Base-by-base conservation (phyloP, 805 yeast species). In the Vanderwaltozyma polyspora region DNA sequence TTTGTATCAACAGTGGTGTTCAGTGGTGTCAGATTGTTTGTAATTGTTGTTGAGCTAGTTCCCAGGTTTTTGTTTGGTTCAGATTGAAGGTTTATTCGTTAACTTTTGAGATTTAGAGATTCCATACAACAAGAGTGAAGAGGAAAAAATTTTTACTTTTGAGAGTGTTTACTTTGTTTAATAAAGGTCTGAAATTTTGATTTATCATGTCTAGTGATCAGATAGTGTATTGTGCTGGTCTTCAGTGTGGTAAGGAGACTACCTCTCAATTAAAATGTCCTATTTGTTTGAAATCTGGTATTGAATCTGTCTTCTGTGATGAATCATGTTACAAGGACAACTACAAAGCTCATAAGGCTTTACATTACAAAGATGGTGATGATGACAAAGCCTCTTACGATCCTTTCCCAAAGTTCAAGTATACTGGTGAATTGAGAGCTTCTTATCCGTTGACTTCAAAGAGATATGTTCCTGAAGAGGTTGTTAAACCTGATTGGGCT, bases 181-280 rank as follows among this genome's bases (percentile, higher is more conserved):
- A n/a, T n/a, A n/a, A n/a, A n/a, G n/a, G n/a, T n/a, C n/a, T n/a
- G n/a, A n/a, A n/a, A n/a, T n/a, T n/a, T n/a, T n/a, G n/a, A n/a
- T n/a, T n/a, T n/a, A n/a, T n/a, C n/a, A n/a, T n/a, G n/a, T n/a
- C n/a, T n/a, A n/a, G n/a, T n/a, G n/a, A n/a, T n/a, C n/a, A n/a
- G n/a, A n/a, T n/a, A n/a, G n/a, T n/a, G n/a, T 46, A 46, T 32
- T 89, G 96, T 60, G 64, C 82, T 9, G 81, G 94, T 17, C 73
- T 82, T 15, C 82, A 74, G 47, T 91, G 98, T 64, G 91, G 91
- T 15, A 86, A 85, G 48, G 70, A 67, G 25, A 86, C 95, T 11
- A 64, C 64, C 3, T 79, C 93, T 15, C 59, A 68, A 28, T 65
- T 91, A 44, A 86, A 86, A 55, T 91, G 98, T 58, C 98, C 98